Base-by-base conservation (phyloP, 345 rosid species). In the Reutealis trisperma region DNA sequence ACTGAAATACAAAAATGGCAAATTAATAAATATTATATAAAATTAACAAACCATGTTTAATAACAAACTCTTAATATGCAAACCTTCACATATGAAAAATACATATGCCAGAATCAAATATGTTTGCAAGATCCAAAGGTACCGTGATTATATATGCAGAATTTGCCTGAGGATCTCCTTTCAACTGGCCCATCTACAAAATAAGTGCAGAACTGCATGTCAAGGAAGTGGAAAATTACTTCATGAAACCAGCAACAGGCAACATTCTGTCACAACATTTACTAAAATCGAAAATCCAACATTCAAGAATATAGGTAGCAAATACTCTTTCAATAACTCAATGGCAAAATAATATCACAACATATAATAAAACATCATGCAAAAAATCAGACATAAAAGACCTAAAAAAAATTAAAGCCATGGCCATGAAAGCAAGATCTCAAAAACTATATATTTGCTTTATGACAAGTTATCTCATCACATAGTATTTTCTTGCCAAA, bases 151-250 rank as follows among this genome's bases (percentile, higher is more conserved):
- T 71, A 79, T 92, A 94, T 5, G 95, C 88, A 83, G 97, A 90
- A 83, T 89, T 89, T 63, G 86, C 86, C 61, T 86, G 87, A 84
- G 79, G 42, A 63, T 88, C 93, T 81, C 90, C 97, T 83, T 89
- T 92, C 68, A 85, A 83, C 61, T 83, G 81, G 72, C 81, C 84
- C 81, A 92, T 92, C 97, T 92, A 89, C 95, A 96, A 90, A 89
- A 90, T 82, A 91, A 94, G 86, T 85, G 87, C 83, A 92, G 79
- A 90, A 93, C 97, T 89, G 92, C 96, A 90, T 79, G 93, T 93
- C 94, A 93, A 91, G 82, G 79, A 84, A 85, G 82, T 85, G 86
- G 82, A 81, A 81, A 85, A 86, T 91, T 91, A 93, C 90, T 84
- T 76, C 71, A 66, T 62, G 92, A 85, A 87, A 83, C 72, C 74